These are phyloP conservation scores for Amborella trichopoda DNA, from an alignment of 164 flowering plant species.

Conservation along the genomic window DNA sequence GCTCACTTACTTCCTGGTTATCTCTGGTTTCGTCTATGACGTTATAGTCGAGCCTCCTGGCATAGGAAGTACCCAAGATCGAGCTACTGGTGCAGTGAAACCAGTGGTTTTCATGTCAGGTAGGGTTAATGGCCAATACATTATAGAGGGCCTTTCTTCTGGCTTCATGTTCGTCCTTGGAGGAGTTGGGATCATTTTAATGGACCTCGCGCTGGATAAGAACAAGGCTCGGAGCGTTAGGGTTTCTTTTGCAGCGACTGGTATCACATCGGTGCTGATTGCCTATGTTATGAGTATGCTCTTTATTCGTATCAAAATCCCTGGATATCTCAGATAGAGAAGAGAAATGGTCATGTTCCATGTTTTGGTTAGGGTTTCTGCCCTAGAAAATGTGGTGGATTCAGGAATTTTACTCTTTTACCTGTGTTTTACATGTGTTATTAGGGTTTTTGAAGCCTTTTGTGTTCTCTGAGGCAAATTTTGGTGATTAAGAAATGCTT, in stretches of 20 bases:
- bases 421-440: too few relatives aligned
- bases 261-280: slow-evolving; percentile 47
- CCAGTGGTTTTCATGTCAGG: slow-evolving; percentile 90
- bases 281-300: slow-evolving; percentile 94
- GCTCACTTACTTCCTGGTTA: slow-evolving; percentile 88
- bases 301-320: slow-evolving; percentile 88
- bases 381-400: too few relatives aligned
- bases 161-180: slow-evolving; percentile 99
- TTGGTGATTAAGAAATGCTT: too few relatives aligned
- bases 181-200: slow-evolving; percentile 66
- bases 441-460: too few relatives aligned
- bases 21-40: slow-evolving; percentile 94
- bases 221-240: slow-evolving; percentile 59
- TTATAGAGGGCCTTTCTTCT: slow-evolving; percentile 89
- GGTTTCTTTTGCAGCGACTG: slow-evolving; percentile 57
- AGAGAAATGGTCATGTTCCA: too few relatives aligned
- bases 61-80: slow-evolving; percentile 89
- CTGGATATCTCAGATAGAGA: slow-evolving; percentile 57
- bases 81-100: slow-evolving; percentile 55
- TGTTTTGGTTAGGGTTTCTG: too few relatives aligned
- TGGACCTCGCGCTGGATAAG: slow-evolving; percentile 74
- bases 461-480: too few relatives aligned
- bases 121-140: slow-evolving; percentile 97
- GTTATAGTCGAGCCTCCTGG: slow-evolving; percentile 98
- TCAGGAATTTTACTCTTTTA: too few relatives aligned